Evolutionary conservation across 2,329 filamentous ascomycete species (phyloP).

Genomic region (Westerdykella aurantiaca): DNA sequence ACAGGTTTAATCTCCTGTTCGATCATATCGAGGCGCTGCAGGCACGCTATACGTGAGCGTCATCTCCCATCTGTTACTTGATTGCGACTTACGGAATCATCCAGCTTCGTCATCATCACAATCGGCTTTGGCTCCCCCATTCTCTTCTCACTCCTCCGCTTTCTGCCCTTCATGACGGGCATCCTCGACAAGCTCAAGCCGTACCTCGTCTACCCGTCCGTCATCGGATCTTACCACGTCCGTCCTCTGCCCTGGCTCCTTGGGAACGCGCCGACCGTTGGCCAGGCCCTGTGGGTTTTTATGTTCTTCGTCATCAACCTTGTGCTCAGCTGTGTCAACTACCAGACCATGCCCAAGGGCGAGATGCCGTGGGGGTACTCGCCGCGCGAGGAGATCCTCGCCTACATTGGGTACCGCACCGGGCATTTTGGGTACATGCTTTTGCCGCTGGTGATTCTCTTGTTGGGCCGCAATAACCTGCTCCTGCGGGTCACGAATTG

Average conservation of each 20-base stretch:
- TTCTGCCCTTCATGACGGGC: conserved; percentile 10
- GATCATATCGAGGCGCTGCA: no score
- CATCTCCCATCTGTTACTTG: no score
- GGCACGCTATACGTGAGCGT: no score
- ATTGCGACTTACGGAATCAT: no score
- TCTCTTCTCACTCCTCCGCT: conserved; percentile 9
- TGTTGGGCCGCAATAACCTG: conserved; percentile 45
- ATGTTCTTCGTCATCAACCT: conserved; percentile 13
- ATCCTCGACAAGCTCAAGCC: conserved; percentile 11
- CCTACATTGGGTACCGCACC: conserved; percentile 38
- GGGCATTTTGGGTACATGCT: conserved; percentile 41
- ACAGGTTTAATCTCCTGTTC: neutral
- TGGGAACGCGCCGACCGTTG: conserved; percentile 39
- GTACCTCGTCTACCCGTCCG: conserved; percentile 12
- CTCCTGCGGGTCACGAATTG: conserved; percentile 47
- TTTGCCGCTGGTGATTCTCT: conserved; percentile 42
- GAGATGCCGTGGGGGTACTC: conserved; percentile 19
- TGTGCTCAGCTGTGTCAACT: conserved; percentile 8
- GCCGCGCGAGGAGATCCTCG: conserved; percentile 22
- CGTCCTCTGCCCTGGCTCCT: conserved; percentile 11
- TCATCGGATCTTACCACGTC: conserved; percentile 12
- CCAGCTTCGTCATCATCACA: conserved; percentile 13
- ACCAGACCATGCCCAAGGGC: conserved; percentile 1
- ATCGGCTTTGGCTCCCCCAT: conserved; percentile 16
- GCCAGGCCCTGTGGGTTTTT: conserved; percentile 42